Conservation (phyloP, 352 stramenopile species). For the Pythium apleroticum region DNA sequence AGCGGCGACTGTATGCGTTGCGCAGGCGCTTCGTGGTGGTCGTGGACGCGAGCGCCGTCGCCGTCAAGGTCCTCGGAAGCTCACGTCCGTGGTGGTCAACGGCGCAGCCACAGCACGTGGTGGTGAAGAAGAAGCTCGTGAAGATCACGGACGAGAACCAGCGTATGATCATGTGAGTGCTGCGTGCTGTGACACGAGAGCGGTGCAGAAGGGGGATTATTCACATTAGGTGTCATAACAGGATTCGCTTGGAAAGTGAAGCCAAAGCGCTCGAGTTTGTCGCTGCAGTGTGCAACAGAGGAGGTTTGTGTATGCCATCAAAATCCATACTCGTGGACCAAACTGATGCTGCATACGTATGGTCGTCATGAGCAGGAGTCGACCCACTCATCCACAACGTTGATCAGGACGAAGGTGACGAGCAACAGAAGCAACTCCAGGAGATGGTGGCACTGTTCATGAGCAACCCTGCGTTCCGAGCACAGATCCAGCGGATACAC, state of each 20-base stretch:
- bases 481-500: slow-evolving; percentile 17
- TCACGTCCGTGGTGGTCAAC: slow-evolving; percentile 19
- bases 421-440: slow-evolving; percentile 19
- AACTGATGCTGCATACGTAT: too few species aligned
- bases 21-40: slow-evolving; percentile 20
- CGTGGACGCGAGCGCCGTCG: slow-evolving; percentile 14
- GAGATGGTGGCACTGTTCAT: slow-evolving; percentile 20
- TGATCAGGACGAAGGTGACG: not conserved
- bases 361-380: not conserved
- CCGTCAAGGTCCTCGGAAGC: slow-evolving; percentile 18
- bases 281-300: slow-evolving; percentile 9
- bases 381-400: slow-evolving; percentile 11
- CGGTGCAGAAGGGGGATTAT: not conserved
- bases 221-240: not conserved
- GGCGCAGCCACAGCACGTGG: slow-evolving; percentile 2
- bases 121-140: slow-evolving; percentile 21
- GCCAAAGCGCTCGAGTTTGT: slow-evolving; percentile 23
- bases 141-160: slow-evolving; percentile 17
- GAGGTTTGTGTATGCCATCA: slow-evolving; percentile 16
- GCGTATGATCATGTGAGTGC: slow-evolving; percentile 17
- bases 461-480: slow-evolving; percentile 20
- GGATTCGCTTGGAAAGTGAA: slow-evolving; percentile 13
- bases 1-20: slow-evolving; percentile 16
- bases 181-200: not conserved
- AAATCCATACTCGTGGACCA: too few species aligned